Base-by-base conservation (phyloP, 2,329 filamentous ascomycete species). In the Curvularia lunata region DNA sequence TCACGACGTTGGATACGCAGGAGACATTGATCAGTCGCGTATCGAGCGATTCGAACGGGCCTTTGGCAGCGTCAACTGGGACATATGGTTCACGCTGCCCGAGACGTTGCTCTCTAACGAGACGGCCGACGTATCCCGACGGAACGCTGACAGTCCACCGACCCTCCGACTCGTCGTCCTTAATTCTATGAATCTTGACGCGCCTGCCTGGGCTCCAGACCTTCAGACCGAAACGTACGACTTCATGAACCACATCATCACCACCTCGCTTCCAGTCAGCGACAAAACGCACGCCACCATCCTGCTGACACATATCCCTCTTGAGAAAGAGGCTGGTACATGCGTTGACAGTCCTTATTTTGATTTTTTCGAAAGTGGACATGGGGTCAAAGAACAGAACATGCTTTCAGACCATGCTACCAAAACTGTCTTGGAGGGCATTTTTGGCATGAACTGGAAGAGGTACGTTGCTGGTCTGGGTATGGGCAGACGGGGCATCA, bases 1-100 rank as follows among this genome's bases (percentile, higher is more conserved):
- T 72, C 95, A 99, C 74, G 95, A 99, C 75, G 88, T 99, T 70
- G 95, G 95, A 32, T 99, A 99, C 74, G 92, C 93, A 0, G 95
- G 95, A 3, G 95, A 99, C 75, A 84, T 98, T 60, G 92, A 89
- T 40, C 79, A 83, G n/a, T 83, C 86, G 60, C 86, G 92, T 3
- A 82, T 97, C 53, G 81, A 86, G 27, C 86, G 95, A 1, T 99
- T 98, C 73, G 92, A 97, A 78, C 83, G 84, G 21, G 85, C 85
- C 1, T 99, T 96, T 79, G 95, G 95, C 55, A 91, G 88, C 63
- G 87, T 91, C 18, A 96, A 98, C 75, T 99, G 96, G 84, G 92
- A 96, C 71, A 84, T 96, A 10, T 86, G 88, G 32, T 87, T 98
- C 56, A 70, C 64, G 78, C 56, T 77, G 56, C 69, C 72, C 9